Evolutionary conservation across 1,284 basidiomycete genomes (phyloP).

Genomic region (Uromyces viciae-fabae): DNA sequence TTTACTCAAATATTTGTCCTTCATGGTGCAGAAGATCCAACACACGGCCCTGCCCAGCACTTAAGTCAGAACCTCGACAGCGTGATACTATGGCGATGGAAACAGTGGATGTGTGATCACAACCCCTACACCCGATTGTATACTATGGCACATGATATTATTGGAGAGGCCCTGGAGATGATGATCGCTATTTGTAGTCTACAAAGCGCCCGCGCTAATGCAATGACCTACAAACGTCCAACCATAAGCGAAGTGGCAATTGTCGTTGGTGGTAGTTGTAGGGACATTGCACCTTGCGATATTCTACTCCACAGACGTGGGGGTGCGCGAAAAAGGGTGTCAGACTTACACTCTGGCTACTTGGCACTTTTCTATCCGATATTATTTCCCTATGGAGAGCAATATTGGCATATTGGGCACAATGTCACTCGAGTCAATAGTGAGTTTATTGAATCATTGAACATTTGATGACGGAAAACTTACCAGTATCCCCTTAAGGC

Average conservation of each 20-base stretch:
- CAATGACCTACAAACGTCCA: neutral
- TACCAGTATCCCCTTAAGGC: neutral
- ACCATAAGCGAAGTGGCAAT: neutral
- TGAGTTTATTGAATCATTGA: too few relatives aligned
- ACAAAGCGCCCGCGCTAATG: neutral
- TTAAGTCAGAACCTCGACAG: neutral
- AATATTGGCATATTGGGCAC: conserved; percentile 10
- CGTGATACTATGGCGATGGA: neutral
- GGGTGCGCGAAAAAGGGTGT: neutral
- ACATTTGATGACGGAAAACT: too few relatives aligned
- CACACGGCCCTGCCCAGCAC: neutral
- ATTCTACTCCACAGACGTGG: neutral
- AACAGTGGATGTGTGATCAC: neutral
- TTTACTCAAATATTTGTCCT: conserved; percentile 10
- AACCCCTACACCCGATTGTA: conserved; percentile 17
- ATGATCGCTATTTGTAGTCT: too few relatives aligned
- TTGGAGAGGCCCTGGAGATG: neutral
- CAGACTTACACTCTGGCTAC: conserved; percentile 3
- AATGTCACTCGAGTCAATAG: too few relatives aligned
- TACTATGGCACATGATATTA: neutral
- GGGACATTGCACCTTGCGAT: neutral
- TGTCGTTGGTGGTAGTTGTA: neutral
- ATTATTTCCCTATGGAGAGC: conserved; percentile 8
- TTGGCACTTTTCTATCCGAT: conserved; percentile 16
- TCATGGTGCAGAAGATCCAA: neutral